Base-by-base conservation (phyloP, 2,329 filamentous ascomycete genomes). In the Waltergamsia citrina region DNA sequence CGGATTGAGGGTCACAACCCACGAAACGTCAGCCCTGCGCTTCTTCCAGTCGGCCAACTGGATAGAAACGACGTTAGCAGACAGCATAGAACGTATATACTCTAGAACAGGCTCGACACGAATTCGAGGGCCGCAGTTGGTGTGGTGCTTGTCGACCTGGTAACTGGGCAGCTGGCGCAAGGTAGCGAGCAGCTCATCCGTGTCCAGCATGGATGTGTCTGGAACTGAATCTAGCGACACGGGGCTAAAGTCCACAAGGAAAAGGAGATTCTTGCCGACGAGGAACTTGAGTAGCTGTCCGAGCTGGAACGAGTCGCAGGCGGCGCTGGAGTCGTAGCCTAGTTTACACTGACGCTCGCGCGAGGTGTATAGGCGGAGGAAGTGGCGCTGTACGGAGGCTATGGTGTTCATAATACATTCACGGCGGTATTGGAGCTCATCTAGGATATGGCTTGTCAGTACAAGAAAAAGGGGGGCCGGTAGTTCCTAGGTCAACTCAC, bases 251-350 rank as follows among this genome's bases (percentile, higher is more conserved):
- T 76, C 69, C 6, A 69, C 61, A 2, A 85, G 56, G 24, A 67
- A 71, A 4, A 85, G 48, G 0, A 84, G 70, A 19, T 70, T 66
- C 42, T 75, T 74, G 42, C 68, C 67, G 11, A 65, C 59, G 23
- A 87, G 70, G 54, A 87, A 87, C 43, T 76, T 77, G 41, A 85
- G 57, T 67, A 84, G 84, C 56, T 87, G 81, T 16, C 82, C 83
- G 1, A 88, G 69, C 54, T 88, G 83, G 48, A 81, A 88, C 3
- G 76, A 78, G 57, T 88, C 83, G 52, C 83, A 87, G 27, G 81
- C 74, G 3, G 70, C 57, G 40, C 76, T 82, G 3, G 75, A 78
- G 47, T 85, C 81, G 53, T 87, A 87, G 34, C 82, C 81, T 0
- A 85, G 67, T 45, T 75, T 76, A 54, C 83, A 87, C 50, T 86